These are phyloP conservation scores for Capniomyces stellatus DNA, from an alignment of 371 early-diverging fungal genomes.

Conservation along the genomic window DNA sequence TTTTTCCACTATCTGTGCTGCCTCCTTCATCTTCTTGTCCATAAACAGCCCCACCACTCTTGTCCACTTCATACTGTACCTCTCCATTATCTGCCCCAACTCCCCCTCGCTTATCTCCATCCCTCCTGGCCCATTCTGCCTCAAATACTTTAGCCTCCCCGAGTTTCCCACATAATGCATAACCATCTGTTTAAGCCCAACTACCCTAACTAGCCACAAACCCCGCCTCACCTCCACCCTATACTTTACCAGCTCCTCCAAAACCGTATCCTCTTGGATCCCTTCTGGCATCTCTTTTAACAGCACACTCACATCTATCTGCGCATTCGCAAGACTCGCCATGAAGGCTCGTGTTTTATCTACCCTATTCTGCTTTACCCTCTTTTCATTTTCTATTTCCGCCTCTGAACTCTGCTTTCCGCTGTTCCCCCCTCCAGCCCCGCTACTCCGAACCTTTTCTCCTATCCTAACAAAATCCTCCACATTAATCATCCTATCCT, in stretches of 20 bases:
- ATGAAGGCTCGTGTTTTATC: too few species aligned
- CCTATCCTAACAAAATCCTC: not conserved
- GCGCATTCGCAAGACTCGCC: not conserved
- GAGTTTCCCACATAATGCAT: not conserved
- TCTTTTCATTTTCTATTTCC: not conserved
- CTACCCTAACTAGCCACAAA: not conserved
- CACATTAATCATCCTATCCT: not conserved
- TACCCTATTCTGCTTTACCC: not conserved
- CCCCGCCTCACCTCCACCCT: not conserved
- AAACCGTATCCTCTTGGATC: not conserved
- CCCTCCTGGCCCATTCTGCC: not conserved
- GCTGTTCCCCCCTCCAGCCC: not conserved
- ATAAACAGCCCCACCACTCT: not conserved
- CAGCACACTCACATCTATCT: not conserved
- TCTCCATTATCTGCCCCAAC: not conserved
- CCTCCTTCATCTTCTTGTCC: not conserved
- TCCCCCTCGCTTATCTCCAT: not conserved
- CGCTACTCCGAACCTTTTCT: not conserved
- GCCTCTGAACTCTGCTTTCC: not conserved
- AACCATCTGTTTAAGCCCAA: not conserved
- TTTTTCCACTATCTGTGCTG: not conserved
- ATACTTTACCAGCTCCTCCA: not conserved
- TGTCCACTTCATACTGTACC: not conserved
- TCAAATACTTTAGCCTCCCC: not conserved
- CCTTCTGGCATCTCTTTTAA: not conserved